phyloP scores from a whole-genome alignment of 176 grass and related monocot genomes.

The Carex kokanica region DNA sequence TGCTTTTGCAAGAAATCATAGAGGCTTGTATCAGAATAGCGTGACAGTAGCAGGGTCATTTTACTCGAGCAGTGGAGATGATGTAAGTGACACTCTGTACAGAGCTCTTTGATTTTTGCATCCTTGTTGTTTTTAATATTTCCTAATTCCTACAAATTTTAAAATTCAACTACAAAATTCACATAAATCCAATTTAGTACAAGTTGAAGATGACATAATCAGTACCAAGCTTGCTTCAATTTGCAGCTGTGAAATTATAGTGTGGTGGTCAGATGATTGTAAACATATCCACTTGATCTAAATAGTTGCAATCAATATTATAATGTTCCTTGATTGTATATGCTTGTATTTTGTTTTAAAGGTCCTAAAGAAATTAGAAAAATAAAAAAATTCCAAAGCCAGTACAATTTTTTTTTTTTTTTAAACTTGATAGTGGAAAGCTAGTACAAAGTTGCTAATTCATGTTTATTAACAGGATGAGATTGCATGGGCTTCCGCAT shows the following conservation, averaged over 20 bases:
- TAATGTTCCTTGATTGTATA: not conserved
- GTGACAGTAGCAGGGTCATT: slow-evolving; percentile 35
- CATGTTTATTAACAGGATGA: slow-evolving; percentile 49
- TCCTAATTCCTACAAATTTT: not conserved
- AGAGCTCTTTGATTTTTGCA: not conserved
- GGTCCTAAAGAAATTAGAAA: not conserved
- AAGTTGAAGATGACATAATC: not conserved
- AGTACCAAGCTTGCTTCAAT: not conserved
- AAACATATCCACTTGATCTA: not conserved
- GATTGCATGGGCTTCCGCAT: slow-evolving; percentile 60
- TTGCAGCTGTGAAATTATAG: not conserved
- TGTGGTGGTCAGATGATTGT: not conserved
- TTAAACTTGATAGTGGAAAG: not conserved
- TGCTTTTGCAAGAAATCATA: slow-evolving; percentile 51
- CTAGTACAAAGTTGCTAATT: not conserved
- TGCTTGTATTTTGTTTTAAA: not conserved
- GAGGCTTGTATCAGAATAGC: slow-evolving; percentile 62
- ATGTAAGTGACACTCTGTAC: slow-evolving; percentile 32
- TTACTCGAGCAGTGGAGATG: slow-evolving; percentile 64
- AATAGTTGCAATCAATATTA: not conserved
- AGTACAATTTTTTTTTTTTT: no score
- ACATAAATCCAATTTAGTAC: not conserved
- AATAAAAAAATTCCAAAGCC: not conserved
- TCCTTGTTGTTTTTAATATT: not conserved
- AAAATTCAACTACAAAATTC: not conserved